Conservation (phyloP, 305 asterid species). For the Stenogyne calaminthoides region DNA sequence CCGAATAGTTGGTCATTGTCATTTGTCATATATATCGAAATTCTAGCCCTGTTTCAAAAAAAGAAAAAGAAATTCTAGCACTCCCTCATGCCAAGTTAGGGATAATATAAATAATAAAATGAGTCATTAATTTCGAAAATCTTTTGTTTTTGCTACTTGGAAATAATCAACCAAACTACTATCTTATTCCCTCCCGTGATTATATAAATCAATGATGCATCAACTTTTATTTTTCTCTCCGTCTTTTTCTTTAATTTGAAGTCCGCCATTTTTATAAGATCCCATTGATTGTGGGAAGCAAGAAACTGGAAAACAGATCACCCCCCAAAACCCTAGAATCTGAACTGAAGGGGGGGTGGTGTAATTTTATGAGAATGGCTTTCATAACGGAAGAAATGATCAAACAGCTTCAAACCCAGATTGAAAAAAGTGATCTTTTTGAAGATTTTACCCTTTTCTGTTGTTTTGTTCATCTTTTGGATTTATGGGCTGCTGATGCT, state of each 20-base stretch:
- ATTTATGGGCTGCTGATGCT: constrained; percentile 27
- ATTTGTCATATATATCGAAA: too few species aligned
- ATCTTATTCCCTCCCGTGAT: not conserved
- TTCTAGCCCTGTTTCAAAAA: too few species aligned
- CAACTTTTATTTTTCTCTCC: not conserved
- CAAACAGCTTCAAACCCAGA: constrained; percentile 53
- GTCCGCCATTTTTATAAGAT: constrained; percentile 20
- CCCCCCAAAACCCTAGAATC: too few species aligned
- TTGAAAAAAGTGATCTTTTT: constrained; percentile 61
- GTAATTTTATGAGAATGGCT: constrained; percentile 45
- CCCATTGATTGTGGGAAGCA: constrained; percentile 10
- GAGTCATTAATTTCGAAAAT: too few species aligned
- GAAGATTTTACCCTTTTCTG: not conserved
- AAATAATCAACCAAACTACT: too few species aligned
- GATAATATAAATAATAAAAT: too few species aligned
- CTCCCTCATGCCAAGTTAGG: too few species aligned
- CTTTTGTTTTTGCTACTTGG: too few species aligned
- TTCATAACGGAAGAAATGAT: constrained; percentile 66
- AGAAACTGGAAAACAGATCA: not conserved
- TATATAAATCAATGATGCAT: not conserved
- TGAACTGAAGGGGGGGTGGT: too few species aligned
- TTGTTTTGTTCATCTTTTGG: constrained; percentile 34
- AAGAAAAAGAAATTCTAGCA: not conserved
- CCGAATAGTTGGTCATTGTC: too few species aligned
- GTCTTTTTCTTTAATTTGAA: constrained; percentile 22